Percentiles rank a stretch among this genome's conserved stretches.
phyloP scores from a whole-genome alignment of 2,329 filamentous ascomycete genomes.

The Rutstroemia sp. region DNA sequence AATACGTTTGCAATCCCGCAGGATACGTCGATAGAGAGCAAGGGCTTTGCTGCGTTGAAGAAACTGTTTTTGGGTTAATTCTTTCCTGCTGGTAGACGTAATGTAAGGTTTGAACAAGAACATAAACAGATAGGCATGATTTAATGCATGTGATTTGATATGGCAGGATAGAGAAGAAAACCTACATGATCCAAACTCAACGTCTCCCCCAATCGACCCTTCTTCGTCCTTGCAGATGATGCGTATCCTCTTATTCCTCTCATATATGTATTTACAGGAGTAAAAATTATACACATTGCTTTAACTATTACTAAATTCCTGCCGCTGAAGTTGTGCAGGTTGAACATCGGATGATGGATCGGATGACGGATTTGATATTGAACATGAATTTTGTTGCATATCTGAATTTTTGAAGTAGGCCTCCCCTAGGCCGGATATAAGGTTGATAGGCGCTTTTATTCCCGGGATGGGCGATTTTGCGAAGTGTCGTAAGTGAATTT shows the following conservation, averaged over 20 bases:
- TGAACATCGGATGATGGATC: background rate
- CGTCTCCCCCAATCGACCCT: conserved; percentile 33
- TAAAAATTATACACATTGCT: background rate
- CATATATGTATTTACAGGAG: no score
- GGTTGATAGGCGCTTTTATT: background rate
- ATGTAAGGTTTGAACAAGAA: background rate
- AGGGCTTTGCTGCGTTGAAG: conserved; percentile 49
- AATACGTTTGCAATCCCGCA: conserved; percentile 48
- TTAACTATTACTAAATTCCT: background rate
- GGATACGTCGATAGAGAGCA: conserved; percentile 49
- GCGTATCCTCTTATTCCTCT: no score
- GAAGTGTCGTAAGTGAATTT: background rate
- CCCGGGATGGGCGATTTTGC: background rate
- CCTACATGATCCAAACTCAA: conserved; percentile 53
- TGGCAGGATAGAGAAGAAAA: no score
- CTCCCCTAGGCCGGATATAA: background rate
- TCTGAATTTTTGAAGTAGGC: background rate
- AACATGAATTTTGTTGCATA: conserved; percentile 17
- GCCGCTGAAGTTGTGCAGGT: no score
- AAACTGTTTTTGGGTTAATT: conserved; percentile 34
- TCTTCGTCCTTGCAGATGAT: no score
- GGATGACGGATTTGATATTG: no score
- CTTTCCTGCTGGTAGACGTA: no score
- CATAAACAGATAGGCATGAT: background rate
- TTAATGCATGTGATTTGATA: background rate